phyloP scores from a whole-genome alignment of 2,329 filamentous ascomycete genomes.

The Didymella pinodella region DNA sequence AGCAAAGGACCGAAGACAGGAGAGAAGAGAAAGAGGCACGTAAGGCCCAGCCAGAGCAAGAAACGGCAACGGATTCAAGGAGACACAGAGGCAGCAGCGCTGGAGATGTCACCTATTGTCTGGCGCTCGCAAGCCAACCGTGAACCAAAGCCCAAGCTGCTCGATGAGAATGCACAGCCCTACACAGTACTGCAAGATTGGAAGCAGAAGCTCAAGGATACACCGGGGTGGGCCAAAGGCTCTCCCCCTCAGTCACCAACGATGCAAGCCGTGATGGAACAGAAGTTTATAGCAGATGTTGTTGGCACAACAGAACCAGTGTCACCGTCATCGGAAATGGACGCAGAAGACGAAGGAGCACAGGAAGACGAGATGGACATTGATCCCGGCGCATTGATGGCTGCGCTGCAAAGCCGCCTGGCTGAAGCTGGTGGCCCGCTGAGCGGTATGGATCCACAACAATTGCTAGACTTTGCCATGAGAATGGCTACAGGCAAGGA shows the following conservation, averaged over 20 bases:
- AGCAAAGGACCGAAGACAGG: constrained; percentile 32
- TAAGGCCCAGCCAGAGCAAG: constrained; percentile 27
- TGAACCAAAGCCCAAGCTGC: constrained; percentile 33
- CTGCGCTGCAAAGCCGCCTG: constrained; percentile 45
- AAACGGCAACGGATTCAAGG: constrained; percentile 34
- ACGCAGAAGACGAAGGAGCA: constrained; percentile 26
- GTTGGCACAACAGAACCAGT: constrained; percentile 21
- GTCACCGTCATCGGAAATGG: constrained; percentile 26
- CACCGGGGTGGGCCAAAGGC: constrained; percentile 35
- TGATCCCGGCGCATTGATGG: constrained; percentile 52
- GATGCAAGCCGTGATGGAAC: constrained; percentile 17
- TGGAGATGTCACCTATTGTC: constrained; percentile 42
- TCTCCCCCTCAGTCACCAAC: constrained; percentile 28
- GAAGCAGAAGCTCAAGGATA: constrained; percentile 50
- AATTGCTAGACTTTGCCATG: constrained; percentile 54
- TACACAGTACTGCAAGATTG: constrained; percentile 57
- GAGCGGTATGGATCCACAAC: constrained; percentile 53
- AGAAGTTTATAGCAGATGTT: constrained; percentile 15
- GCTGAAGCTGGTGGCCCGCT: constrained; percentile 46
- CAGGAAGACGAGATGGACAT: constrained; percentile 35
- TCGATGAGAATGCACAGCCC: constrained; percentile 41
- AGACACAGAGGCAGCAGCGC: constrained; percentile 14
- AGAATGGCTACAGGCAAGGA: constrained; percentile 56
- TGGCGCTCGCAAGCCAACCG: constrained; percentile 43
- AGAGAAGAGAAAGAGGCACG: constrained; percentile 43